Evolutionary conservation across 2,329 filamentous ascomycete genomes (phyloP), one percentile per base, ranked within the genome.

Genomic region (Colletotrichum caudatum): DNA sequence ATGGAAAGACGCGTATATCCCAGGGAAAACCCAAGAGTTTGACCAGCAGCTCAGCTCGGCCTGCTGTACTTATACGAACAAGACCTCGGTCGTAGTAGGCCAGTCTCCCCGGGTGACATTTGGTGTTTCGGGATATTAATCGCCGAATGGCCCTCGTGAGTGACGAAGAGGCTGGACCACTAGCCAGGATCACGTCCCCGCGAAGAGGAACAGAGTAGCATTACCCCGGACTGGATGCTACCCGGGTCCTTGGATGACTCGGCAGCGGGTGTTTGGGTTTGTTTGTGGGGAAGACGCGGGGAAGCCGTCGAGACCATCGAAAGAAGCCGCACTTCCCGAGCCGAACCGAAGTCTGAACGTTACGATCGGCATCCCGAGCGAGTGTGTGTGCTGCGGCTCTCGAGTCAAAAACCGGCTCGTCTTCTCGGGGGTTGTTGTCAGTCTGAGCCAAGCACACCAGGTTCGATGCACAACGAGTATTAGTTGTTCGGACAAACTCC

Each of bases 221-320:
- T 18, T 29, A n/a, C 41, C 9, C 37, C 48, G 12, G 14, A 48
- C n/a, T 41, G 23, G 4, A 62, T 39, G 20, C 18, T 18, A 12
- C 37, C 37, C 37, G 37, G 37, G 37, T 14, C 37, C 5, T 29
- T 29, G 29, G 29, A 29, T 5, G 41, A 14, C 16, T 5, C 39
- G 16, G 14, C 39, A 41, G 41, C 5, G 18, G 46, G 48, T 29
- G 18, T 33, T 35, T n/a, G 48, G n/a, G 18, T 33, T 35, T n/a
- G 48, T 39, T 50, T 59, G 62, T 29, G 67, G 67, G 62, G 67
- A 33, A 69, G 11, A 23, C 62, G 33, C 44, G 26, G 54, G 20
- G 62, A 20, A 48, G 46, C 44, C n/a, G 20, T 46, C 44, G 8
- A 5, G 3, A 0, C 39, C n/a, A n/a, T n/a, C 7, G 39, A n/a